Evolutionary conservation across 352 stramenopile species (phyloP).

Genomic region (Elongisporangium anandrum): DNA sequence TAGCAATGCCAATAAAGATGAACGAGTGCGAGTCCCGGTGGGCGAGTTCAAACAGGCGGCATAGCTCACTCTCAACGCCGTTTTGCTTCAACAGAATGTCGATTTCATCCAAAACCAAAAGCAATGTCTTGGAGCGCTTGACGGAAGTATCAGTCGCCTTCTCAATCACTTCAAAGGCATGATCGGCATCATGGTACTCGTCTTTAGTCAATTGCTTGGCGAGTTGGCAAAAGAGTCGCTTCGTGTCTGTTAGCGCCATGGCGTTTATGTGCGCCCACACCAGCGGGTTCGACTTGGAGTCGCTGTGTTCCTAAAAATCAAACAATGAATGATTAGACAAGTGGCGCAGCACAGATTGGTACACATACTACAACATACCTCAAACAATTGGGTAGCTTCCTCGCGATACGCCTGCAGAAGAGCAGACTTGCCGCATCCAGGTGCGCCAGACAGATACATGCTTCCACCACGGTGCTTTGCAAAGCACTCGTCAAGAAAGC

Average conservation of each 20-base stretch:
- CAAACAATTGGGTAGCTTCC: conserved; percentile 16
- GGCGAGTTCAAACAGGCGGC: conserved; percentile 71
- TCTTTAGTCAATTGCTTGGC: conserved; percentile 49
- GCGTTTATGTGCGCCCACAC: conserved; percentile 68
- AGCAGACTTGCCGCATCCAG: conserved; percentile 76
- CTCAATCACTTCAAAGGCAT: conserved; percentile 69
- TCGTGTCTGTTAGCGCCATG: conserved; percentile 52
- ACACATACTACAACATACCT: background rate
- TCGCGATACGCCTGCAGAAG: conserved; percentile 57
- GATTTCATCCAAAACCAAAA: conserved; percentile 83
- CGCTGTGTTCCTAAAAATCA: conserved; percentile 23
- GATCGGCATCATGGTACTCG: conserved; percentile 29
- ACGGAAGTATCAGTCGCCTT: conserved; percentile 29
- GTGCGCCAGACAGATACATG: conserved; percentile 75
- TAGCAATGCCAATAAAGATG: conserved; percentile 77
- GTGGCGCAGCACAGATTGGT: background rate
- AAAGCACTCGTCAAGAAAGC: conserved; percentile 64
- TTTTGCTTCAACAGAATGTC: conserved; percentile 67
- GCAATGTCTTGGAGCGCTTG: conserved; percentile 56
- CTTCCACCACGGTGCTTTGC: conserved; percentile 41
- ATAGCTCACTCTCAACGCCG: conserved; percentile 64
- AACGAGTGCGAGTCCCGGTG: conserved; percentile 57
- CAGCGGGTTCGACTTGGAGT: conserved; percentile 23
- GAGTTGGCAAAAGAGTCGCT: conserved; percentile 48
- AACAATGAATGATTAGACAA: conserved; percentile 5